Evolutionary conservation across 768 basidiomycete species (phyloP).

Genomic region (Dioszegia aurantiaca): DNA sequence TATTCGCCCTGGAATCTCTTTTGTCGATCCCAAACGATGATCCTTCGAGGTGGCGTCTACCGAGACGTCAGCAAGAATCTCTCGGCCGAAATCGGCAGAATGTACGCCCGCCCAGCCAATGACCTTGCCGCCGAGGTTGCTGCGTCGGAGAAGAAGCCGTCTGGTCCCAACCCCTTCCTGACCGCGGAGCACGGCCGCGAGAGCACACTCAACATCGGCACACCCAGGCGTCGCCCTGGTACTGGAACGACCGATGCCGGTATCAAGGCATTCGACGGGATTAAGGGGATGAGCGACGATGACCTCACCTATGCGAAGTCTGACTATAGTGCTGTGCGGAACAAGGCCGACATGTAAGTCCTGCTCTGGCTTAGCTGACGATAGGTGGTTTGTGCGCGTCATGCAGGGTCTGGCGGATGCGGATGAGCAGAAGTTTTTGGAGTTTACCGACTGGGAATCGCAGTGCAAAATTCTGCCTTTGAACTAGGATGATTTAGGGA

Average conservation of each 20-base stretch:
- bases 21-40: conserved; percentile 47
- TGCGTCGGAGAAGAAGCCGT: conserved; percentile 25
- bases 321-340: conserved; percentile 21
- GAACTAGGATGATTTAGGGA: no score
- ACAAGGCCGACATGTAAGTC: conserved; percentile 39
- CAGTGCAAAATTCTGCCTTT: conserved; percentile 16
- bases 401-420: conserved; percentile 11
- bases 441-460: conserved; percentile 19
- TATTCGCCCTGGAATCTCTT: conserved; percentile 52
- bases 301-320: neutral
- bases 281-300: neutral
- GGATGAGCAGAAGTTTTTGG: conserved; percentile 1
- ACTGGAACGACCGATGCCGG: neutral
- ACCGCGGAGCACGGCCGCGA: no score
- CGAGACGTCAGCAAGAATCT: conserved; percentile 31
- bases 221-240: no score
- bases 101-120: conserved; percentile 31
- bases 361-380: neutral
- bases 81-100: conserved; percentile 27
- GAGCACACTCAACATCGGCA: no score
- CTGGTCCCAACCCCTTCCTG: neutral
- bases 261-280: neutral
- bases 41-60: conserved; percentile 35
- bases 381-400: conserved; percentile 16
- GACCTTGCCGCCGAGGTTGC: conserved; percentile 43